Percentiles rank a stretch among this genome's conserved stretches.
Evolutionary conservation across 441 rosid genomes (phyloP).

Genomic region (Erysimum cheiri): DNA sequence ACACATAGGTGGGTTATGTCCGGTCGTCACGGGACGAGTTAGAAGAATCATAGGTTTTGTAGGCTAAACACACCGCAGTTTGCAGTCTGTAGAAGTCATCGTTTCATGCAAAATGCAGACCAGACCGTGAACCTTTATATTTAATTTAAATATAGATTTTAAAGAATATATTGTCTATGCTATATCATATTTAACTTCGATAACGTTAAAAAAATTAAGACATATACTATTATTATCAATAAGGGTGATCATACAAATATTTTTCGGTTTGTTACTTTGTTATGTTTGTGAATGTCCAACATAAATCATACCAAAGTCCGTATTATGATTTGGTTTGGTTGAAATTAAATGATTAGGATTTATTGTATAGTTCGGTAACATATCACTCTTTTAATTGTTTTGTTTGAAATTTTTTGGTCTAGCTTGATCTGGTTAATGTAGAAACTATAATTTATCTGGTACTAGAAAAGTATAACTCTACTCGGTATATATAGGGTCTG

Average conservation of each 20-base stretch:
- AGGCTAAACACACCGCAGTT: slow-evolving; percentile 28
- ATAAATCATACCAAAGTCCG: neutral
- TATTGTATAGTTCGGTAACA: neutral
- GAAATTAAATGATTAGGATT: neutral
- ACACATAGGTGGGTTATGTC: slow-evolving; percentile 28
- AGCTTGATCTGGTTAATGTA: neutral
- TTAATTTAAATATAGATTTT: neutral
- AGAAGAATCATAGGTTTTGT: slow-evolving; percentile 36
- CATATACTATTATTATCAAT: neutral
- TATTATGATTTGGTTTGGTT: neutral
- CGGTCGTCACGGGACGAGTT: slow-evolving; percentile 42
- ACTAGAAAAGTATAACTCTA: too few species aligned
- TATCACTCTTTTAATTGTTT: neutral
- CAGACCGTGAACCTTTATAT: slow-evolving; percentile 12
- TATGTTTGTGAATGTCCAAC: slow-evolving; percentile 14
- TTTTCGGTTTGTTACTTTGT: neutral
- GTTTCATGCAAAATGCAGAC: slow-evolving; percentile 30
- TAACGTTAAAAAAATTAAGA: neutral
- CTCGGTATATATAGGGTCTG: too few species aligned
- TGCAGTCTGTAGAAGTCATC: slow-evolving; percentile 33
- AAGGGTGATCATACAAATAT: neutral
- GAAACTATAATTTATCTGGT: too few species aligned
- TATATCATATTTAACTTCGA: neutral
- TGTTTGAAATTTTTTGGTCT: neutral
- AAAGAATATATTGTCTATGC: neutral